Base-by-base conservation (phyloP, 305 asterid genomes). In the Fraxinus baroniana region DNA sequence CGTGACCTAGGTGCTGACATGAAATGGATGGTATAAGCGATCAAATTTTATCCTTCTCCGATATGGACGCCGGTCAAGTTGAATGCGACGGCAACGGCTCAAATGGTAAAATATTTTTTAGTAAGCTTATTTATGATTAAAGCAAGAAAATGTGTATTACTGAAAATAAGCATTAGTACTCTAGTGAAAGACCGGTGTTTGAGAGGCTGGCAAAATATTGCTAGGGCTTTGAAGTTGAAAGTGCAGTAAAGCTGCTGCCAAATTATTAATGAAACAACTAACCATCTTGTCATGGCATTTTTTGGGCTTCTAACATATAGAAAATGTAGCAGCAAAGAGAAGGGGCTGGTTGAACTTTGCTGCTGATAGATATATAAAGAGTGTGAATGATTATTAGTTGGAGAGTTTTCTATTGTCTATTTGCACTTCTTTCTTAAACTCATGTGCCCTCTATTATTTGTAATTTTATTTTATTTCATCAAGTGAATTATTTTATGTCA, bases 181-280 rank as follows among this genome's bases (percentile, higher is more conserved):
- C 30, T 28, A 28, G 30, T 28, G 30, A 28, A 28, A 1, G 30
- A 28, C 30, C 0, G 0, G 30, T n/a, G 33, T 7, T 35, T 35
- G 5, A 28, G 30, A 28, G 30, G 1, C 30, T 28, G 30, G 1
- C 30, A 28, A 94, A 86, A 90, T 95, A 74, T 78, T 95, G 78
- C 79, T 95, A 74, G 98, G 97, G 64, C 91, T 95, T 41, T 94
- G 93, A 93, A 86, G 86, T 20, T 60, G 79, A 37, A 78, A 39
- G 7, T 73, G 79, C 39, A 74, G 28, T 12, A 26, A 80, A 77
- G 77, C 52, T 49, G 72, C 70, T 39, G 36, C 37, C 80, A 39
- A 76, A 84, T 73, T 35, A 20, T 83, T 79, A 76, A 83, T 76
- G 37, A 71, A 81, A 82, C 80, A 78, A 82, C 83, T 84, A 84